phyloP scores from a whole-genome alignment of 1,139 yeast species.

The Yamadazyma dendronema region DNA sequence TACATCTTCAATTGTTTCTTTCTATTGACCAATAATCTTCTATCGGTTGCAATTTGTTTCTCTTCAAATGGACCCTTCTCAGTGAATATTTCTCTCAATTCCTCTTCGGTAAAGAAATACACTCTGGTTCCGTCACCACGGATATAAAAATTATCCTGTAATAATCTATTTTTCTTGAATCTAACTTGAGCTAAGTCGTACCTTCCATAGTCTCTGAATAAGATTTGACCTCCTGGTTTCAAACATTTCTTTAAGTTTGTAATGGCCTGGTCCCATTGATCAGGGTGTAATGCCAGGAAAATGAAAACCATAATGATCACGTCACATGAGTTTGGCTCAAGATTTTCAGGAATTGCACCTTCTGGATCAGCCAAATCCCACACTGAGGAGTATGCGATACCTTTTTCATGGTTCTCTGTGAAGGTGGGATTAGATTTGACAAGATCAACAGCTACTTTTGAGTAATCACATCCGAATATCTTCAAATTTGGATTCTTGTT shows the following conservation, averaged over 20 bases:
- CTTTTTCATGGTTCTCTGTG: constrained; percentile 40
- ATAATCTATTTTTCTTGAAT: constrained; percentile 80
- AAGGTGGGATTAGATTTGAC: constrained; percentile 66
- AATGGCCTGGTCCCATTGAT: constrained; percentile 85
- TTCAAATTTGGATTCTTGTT: constrained; percentile 75
- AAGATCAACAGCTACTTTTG: constrained; percentile 84
- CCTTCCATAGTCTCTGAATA: constrained; percentile 93
- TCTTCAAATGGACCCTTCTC: constrained; percentile 58
- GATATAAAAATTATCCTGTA: constrained; percentile 91
- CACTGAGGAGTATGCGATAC: constrained; percentile 77
- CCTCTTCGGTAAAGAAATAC: constrained; percentile 94
- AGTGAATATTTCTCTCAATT: constrained; percentile 73
- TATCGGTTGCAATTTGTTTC: constrained; percentile 80
- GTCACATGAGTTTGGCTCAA: constrained; percentile 81
- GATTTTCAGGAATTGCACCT: constrained; percentile 75
- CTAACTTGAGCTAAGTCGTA: constrained; percentile 95
- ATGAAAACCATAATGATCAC: constrained; percentile 92
- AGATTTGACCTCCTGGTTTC: constrained; percentile 89
- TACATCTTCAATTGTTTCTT: constrained; percentile 93
- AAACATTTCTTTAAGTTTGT: constrained; percentile 64
- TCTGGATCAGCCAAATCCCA: constrained; percentile 92
- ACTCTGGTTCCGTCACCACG: constrained; percentile 99
- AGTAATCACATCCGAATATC: constrained; percentile 87
- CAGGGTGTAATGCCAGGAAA: constrained; percentile 87
- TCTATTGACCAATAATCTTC: constrained; percentile 86